Base-by-base conservation (phyloP, 345 rosid species). In the Populus euphratica region DNA sequence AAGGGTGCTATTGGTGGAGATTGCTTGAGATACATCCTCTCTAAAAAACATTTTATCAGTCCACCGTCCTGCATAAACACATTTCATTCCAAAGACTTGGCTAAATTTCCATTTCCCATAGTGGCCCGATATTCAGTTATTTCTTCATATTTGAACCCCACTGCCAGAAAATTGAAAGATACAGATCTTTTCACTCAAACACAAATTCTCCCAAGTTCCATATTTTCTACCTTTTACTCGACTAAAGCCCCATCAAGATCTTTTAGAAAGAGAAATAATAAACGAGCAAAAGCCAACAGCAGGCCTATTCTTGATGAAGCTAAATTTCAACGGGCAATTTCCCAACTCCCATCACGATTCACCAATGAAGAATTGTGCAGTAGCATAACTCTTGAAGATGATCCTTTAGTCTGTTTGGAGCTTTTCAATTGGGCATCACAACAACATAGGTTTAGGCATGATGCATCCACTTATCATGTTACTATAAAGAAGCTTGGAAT, bases 371-470 rank as follows among this genome's bases (percentile, higher is more conserved):
- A 91, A 21, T 86, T 95, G 18, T 84, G 77, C 66, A 83, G 89
- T 68, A 89, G 85, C 27, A 80, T 93, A 25, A 85, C 93, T 18
- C 82, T 85, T 31, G 81, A 90, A 83, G 89, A 89, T 64, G 89
- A 91, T 70, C 94, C 99, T 41, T 43, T 91, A 18, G 83, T 90
- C 12, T 95, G 99, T 81, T 84, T 88, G 74, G 94, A 90, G 85
- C 86, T 93, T 29, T 95, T 89, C 77, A 90, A 85, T 61, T 95
- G 98, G 99, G 91, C 97, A 9, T 86, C 91, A 0, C 95, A 94
- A 41, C 94, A 93, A 77, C 94, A 86, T 1, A 83, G 99, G 79
- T 95, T 95, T 81, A 86, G 86, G 76, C 96, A 93, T 54, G 88
- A 86, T 66, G 80, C 79, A 20, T 87, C 81, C 29, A 84, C 97